Evolutionary conservation across 1,139 yeast genomes (phyloP).

Genomic region (Debaryomycetaceae sp.): DNA sequence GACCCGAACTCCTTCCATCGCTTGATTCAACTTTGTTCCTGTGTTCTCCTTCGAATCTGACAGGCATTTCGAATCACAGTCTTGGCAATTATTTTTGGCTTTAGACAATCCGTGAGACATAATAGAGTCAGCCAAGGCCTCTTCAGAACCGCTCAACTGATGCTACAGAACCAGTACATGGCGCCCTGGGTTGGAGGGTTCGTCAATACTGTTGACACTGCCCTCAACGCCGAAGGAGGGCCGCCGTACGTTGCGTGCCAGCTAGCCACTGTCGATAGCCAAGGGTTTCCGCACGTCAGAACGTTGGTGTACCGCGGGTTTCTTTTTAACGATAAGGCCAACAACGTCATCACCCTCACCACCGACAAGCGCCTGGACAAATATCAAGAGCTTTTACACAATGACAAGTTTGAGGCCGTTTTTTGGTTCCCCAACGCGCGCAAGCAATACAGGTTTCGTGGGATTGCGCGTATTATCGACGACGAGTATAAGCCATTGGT

Average conservation of each 20-base stretch:
- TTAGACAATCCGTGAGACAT: too few relatives aligned
- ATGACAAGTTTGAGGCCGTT: slow-evolving; percentile 67
- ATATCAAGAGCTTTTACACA: slow-evolving; percentile 45
- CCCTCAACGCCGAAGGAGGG: slow-evolving; percentile 31
- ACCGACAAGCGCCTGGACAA: slow-evolving; percentile 72
- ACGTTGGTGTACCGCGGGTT: slow-evolving; percentile 75
- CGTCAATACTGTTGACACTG: slow-evolving; percentile 44
- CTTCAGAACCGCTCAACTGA: slow-evolving; percentile 7
- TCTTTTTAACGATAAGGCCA: slow-evolving; percentile 62
- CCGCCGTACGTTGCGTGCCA: slow-evolving; percentile 55
- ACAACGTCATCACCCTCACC: slow-evolving; percentile 64
- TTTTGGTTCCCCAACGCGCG: slow-evolving; percentile 60
- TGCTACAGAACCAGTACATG: slow-evolving; percentile 44
- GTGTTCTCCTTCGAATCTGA: too few relatives aligned
- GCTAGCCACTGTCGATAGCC: slow-evolving; percentile 59
- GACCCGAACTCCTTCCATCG: too few relatives aligned
- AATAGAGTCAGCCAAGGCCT: too few relatives aligned
- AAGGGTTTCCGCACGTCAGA: slow-evolving; percentile 60
- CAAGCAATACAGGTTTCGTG: slow-evolving; percentile 71
- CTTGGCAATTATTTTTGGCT: too few relatives aligned
- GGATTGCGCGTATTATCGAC: slow-evolving; percentile 51
- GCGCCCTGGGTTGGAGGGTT: slow-evolving; percentile 73
- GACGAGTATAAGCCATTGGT: slow-evolving; percentile 29
- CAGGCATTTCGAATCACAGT: too few relatives aligned
- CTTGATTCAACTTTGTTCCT: too few relatives aligned